Evolutionary conservation across 345 rosid species (phyloP), one percentile per base, ranked within the genome.

Genomic region (Moricandia moricandioides): DNA sequence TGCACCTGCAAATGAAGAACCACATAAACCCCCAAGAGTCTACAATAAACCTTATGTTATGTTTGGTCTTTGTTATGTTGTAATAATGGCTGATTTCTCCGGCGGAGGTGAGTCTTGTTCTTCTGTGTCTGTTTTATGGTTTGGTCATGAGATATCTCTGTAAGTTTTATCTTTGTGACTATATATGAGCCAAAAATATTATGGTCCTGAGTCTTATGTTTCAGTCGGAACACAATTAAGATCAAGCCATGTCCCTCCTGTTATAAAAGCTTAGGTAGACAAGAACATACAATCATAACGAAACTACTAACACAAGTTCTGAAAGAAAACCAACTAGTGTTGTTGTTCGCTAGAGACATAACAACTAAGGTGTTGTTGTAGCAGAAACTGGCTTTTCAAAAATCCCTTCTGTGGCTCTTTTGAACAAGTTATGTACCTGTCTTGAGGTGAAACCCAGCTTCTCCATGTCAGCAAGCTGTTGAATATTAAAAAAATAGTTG

Each of bases 391-490:
- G 27, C 75, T 68, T 65, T 12, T 84, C 82, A 35, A 94, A 74
- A 4, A 89, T 73, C 30, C 88, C 88, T 77, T 81, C 79, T 4
- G 95, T 88, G 7, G 90, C 91, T 81, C 62, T 79, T 45, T 73
- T 82, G 59, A 94, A 87, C 76, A 91, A 49, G 76, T 86, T 89
- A 35, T 88, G 76, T 14, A 85, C 97, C 84, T 86, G 94, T 74
- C 81, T 95, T 16, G 96, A 88, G 26, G 99, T 92, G 27, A 92
- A 92, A 21, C 98, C 99, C 5, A 95, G 84, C 84, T 87, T 95
- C 80, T 89, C 88, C 60, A 92, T 65, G 55, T 95, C 92, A 34
- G 39, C 75, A 49, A 95, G 86, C 99, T 92, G 96, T 80, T 79
- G 54, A 30, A 30, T 52, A 6, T 9, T 55, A 2, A 33, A 3